Percentiles rank a stretch among this genome's conserved stretches.
phyloP scores from a whole-genome alignment of 148 eudicot genomes.

The Cornus controversa region DNA sequence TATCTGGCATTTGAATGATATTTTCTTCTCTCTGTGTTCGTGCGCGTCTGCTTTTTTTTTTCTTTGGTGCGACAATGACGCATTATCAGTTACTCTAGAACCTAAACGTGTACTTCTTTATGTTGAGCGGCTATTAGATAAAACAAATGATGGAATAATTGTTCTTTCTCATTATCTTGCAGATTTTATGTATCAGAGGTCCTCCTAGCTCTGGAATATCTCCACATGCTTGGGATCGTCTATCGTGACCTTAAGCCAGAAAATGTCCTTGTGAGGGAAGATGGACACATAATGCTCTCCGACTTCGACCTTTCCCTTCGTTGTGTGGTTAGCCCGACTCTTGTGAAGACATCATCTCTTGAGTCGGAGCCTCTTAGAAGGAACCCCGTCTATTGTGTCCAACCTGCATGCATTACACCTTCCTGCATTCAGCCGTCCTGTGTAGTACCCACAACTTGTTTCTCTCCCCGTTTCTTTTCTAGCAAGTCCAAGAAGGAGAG shows the following conservation, averaged over 20 bases:
- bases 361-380: slow-evolving; percentile 38
- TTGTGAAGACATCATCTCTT: slow-evolving; percentile 42
- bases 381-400: slow-evolving; percentile 54
- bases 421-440: slow-evolving; percentile 74
- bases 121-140: not conserved
- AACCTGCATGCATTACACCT: slow-evolving; percentile 65
- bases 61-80: too few relatives aligned
- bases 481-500: slow-evolving; percentile 59
- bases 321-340: slow-evolving; percentile 63
- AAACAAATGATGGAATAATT: not conserved
- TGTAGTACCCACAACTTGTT: slow-evolving; percentile 62
- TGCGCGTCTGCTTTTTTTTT: too few relatives aligned
- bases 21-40: too few relatives aligned
- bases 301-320: slow-evolving; percentile 78
- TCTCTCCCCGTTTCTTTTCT: slow-evolving; percentile 64
- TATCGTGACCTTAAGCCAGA: slow-evolving; percentile 76
- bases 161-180: slow-evolving; percentile 16
- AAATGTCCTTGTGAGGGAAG: slow-evolving; percentile 71
- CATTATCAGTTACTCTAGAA: not conserved
- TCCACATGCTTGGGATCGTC: slow-evolving; percentile 79
- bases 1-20: too few relatives aligned
- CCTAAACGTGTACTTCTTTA: not conserved
- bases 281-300: slow-evolving; percentile 78
- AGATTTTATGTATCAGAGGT: slow-evolving; percentile 80
- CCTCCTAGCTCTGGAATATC: slow-evolving; percentile 66